Conservation (phyloP, 148 eudicot genomes). For the Gaultheria prostrata region DNA sequence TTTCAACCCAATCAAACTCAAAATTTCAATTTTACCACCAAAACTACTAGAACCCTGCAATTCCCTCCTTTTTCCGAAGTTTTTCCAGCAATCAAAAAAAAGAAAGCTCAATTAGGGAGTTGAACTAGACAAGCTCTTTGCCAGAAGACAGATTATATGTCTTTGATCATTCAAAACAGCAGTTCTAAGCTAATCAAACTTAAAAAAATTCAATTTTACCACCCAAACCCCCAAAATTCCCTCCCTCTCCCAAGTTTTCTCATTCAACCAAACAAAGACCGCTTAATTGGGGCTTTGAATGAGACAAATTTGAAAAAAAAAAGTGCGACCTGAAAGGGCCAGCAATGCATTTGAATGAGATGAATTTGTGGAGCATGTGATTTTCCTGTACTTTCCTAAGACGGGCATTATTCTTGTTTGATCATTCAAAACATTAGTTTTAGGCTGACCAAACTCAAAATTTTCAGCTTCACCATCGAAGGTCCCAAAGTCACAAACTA, state of each 20-base stretch:
- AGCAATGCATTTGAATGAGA: conserved; percentile 40
- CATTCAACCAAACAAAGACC: background rate
- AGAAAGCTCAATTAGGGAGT: background rate
- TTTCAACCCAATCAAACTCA: background rate
- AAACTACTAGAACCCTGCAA: no score
- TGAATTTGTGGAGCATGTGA: background rate
- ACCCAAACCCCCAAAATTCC: background rate
- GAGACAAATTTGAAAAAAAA: background rate
- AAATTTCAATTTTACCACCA: background rate
- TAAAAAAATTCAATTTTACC: background rate
- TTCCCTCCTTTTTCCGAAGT: background rate
- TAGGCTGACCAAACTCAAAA: background rate
- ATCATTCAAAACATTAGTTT: no score
- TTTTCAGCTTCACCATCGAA: background rate
- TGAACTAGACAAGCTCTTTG: background rate
- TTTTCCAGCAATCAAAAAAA: background rate
- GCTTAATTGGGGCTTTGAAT: background rate
- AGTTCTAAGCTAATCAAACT: background rate
- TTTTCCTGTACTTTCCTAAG: background rate
- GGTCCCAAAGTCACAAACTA: background rate
- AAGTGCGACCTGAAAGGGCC: conserved; percentile 79
- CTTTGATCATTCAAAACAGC: background rate
- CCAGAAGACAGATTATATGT: background rate
- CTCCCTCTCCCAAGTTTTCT: background rate
- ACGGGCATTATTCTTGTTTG: no score